phyloP scores from a whole-genome alignment of 495 filamentous ascomycete genomes.

The Penicillium pulvis region DNA sequence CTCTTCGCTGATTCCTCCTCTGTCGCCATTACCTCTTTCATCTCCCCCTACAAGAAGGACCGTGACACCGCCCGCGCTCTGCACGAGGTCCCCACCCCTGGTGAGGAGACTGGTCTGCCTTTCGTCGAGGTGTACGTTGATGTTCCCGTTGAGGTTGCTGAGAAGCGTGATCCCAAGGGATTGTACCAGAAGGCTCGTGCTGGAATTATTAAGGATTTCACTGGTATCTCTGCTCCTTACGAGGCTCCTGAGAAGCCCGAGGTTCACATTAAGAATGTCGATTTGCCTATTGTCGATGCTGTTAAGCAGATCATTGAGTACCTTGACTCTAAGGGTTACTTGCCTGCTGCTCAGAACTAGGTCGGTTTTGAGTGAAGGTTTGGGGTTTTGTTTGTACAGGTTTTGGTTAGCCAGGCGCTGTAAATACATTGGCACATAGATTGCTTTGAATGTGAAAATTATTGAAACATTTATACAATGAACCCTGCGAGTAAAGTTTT shows the following conservation, averaged over 20 bases:
- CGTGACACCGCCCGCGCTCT: slow-evolving; percentile 77
- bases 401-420: slow-evolving; percentile 2
- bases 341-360: slow-evolving; percentile 54
- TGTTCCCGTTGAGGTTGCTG: slow-evolving; percentile 84
- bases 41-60: slow-evolving; percentile 90
- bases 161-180: slow-evolving; percentile 94
- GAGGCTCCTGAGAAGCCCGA: slow-evolving; percentile 86
- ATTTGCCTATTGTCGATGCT: slow-evolving; percentile 80
- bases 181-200: slow-evolving; percentile 94
- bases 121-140: slow-evolving; percentile 96
- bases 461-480: not conserved
- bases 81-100: slow-evolving; percentile 59
- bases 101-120: slow-evolving; percentile 61
- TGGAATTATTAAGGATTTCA: slow-evolving; percentile 96
- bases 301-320: slow-evolving; percentile 81
- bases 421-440: slow-evolving; percentile 14
- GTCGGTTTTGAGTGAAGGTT: not conserved
- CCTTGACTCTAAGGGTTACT: slow-evolving; percentile 64
- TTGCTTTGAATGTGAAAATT: slow-evolving; percentile 13
- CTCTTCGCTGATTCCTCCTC: slow-evolving; percentile 89
- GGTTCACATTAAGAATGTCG: slow-evolving; percentile 72
- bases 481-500: not conserved
- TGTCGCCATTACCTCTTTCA: slow-evolving; percentile 92
- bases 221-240: slow-evolving; percentile 88
- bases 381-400: not conserved